These are phyloP conservation scores for Musa schizocarpa DNA, from an alignment of 176 grass and related monocot genomes.

Conservation along the genomic window DNA sequence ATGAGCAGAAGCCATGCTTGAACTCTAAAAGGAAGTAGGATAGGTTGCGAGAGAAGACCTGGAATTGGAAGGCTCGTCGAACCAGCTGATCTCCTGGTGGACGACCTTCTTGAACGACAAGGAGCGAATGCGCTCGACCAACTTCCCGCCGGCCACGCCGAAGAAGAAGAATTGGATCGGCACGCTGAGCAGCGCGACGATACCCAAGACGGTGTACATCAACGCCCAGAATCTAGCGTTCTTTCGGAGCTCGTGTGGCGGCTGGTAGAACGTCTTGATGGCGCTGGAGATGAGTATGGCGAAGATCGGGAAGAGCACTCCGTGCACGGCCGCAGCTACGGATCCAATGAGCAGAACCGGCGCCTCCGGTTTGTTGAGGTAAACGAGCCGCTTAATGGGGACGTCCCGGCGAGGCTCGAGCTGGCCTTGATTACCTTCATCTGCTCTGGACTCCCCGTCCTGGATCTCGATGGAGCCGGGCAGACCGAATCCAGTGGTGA, in stretches of 20 bases:
- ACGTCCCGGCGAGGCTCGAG: conserved; percentile 27
- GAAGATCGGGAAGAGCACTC: conserved; percentile 49
- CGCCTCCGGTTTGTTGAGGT: conserved; percentile 71
- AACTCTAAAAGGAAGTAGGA: not conserved
- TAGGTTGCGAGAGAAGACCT: conserved; percentile 25
- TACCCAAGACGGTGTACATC: conserved; percentile 48
- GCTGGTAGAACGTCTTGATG: conserved; percentile 71
- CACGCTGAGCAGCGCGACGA: conserved; percentile 27
- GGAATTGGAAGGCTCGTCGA: conserved; percentile 76
- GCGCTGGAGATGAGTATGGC: conserved; percentile 59
- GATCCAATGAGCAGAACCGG: conserved; percentile 51
- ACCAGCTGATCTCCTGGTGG: conserved; percentile 77
- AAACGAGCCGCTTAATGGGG: conserved; percentile 43
- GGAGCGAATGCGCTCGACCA: conserved; percentile 63
- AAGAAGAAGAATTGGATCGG: conserved; percentile 60
- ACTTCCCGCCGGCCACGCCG: conserved; percentile 63
- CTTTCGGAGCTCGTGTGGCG: conserved; percentile 41
- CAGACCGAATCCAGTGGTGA: conserved; percentile 28
- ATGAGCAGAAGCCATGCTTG: not conserved
- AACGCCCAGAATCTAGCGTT: conserved; percentile 69
- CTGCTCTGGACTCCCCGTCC: conserved; percentile 1
- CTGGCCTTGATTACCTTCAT: conserved; percentile 15
- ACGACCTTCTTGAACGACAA: conserved; percentile 47
- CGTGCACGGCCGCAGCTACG: conserved; percentile 37
- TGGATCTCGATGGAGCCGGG: conserved; percentile 33